These are phyloP conservation scores for Lizonia empirigonia DNA, from an alignment of 2,329 filamentous ascomycete genomes.

Conservation along the genomic window DNA sequence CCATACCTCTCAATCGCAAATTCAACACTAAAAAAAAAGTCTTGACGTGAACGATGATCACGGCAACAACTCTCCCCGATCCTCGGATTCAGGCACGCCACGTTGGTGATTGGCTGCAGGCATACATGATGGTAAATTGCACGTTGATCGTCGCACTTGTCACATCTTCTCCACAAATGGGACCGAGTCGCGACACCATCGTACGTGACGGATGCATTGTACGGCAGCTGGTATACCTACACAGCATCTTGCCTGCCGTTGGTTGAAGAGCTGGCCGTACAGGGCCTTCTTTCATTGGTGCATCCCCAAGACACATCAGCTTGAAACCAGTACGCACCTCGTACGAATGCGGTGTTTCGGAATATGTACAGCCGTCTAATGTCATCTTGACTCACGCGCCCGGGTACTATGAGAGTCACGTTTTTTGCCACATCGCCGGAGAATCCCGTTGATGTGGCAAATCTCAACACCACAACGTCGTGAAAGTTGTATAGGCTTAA, in stretches of 20 bases:
- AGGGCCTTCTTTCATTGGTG: constrained; percentile 1
- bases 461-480: too few relatives aligned
- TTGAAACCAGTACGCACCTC: background rate
- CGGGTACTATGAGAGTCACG: too few relatives aligned
- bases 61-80: constrained; percentile 1
- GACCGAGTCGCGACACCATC: constrained; percentile 6
- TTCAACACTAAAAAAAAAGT: background rate
- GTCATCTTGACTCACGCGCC: too few relatives aligned
- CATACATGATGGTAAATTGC: constrained; percentile 17
- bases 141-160: constrained; percentile 13
- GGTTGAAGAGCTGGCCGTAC: background rate
- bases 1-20: too few relatives aligned
- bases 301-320: background rate
- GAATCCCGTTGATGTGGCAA: too few relatives aligned
- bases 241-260: background rate
- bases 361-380: background rate
- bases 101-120: constrained; percentile 12
- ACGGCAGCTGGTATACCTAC: background rate
- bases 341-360: background rate
- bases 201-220: constrained; percentile 1
- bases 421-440: too few relatives aligned
- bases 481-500: too few relatives aligned
- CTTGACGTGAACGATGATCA: constrained; percentile 5
- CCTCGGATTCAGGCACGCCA: constrained; percentile 9
- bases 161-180: constrained; percentile 8